phyloP scores from a whole-genome alignment of 192 early-diverging fungal species.

The Linnemannia schmuckeri region DNA sequence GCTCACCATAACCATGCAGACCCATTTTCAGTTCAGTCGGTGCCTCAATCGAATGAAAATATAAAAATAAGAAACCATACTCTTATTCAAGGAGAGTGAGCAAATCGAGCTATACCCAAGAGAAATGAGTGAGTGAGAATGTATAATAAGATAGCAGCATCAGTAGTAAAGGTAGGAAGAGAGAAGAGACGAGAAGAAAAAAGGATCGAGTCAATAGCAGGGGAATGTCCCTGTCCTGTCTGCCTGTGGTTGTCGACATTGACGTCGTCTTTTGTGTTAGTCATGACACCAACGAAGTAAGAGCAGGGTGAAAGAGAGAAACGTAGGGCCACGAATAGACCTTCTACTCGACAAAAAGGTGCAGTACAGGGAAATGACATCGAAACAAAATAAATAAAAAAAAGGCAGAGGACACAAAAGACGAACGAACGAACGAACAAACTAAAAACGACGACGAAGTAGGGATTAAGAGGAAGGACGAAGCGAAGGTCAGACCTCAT shows the following conservation, averaged over 20 bases:
- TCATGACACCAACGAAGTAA: constrained; percentile 1
- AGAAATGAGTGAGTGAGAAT: not conserved
- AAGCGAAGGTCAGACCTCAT: no score
- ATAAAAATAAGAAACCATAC: not conserved
- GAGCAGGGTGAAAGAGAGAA: not conserved
- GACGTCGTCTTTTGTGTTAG: not conserved
- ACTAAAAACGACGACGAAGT: not conserved
- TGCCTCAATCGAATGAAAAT: not conserved
- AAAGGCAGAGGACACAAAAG: no score
- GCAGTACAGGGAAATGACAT: no score
- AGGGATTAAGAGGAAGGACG: not conserved
- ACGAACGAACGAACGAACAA: no score
- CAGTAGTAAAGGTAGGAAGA: not conserved
- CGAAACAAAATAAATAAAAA: no score
- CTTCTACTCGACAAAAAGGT: not conserved
- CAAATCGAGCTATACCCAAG: not conserved
- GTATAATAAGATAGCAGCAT: not conserved
- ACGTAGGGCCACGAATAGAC: not conserved
- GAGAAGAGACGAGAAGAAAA: not conserved
- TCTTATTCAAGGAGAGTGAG: not conserved
- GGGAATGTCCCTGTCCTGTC: not conserved
- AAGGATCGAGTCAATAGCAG: not conserved
- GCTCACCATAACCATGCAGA: not conserved
- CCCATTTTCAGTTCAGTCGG: constrained; percentile 1
- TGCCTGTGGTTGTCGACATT: not conserved